Percentiles rank a stretch among this genome's conserved stretches.
Evolutionary conservation across 345 rosid genomes (phyloP).

Genomic region (Syzygium jambos): DNA sequence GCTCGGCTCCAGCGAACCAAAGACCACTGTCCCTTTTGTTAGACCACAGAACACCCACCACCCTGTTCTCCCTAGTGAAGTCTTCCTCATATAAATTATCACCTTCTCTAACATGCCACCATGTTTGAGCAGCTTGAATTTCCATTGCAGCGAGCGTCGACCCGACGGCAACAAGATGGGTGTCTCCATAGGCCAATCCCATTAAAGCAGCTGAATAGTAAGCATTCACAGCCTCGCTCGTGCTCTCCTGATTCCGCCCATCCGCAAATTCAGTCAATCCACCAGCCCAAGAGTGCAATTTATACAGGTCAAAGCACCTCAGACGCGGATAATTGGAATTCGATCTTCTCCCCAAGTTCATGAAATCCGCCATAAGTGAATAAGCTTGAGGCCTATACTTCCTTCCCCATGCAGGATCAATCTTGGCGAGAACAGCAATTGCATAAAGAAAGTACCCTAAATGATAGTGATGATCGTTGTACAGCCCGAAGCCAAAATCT

Average conservation of each 20-base stretch:
- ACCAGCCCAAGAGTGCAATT: slow-evolving; percentile 95
- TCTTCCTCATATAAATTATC: slow-evolving; percentile 45
- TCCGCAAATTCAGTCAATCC: slow-evolving; percentile 82
- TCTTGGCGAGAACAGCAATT: slow-evolving; percentile 78
- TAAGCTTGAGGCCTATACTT: slow-evolving; percentile 77
- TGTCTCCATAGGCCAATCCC: slow-evolving; percentile 91
- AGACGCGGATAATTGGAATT: slow-evolving; percentile 56
- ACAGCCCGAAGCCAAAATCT: slow-evolving; percentile 82
- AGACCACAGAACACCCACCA: slow-evolving; percentile 84
- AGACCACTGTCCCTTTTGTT: slow-evolving; percentile 86
- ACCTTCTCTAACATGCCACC: slow-evolving; percentile 86
- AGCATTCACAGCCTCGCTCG: slow-evolving; percentile 88
- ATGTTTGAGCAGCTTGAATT: slow-evolving; percentile 78
- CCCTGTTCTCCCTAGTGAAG: slow-evolving; percentile 66
- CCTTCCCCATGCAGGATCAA: slow-evolving; percentile 83
- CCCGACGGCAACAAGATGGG: slow-evolving; percentile 56
- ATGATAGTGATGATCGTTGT: slow-evolving; percentile 79
- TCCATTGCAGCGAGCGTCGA: slow-evolving; percentile 65
- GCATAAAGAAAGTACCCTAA: slow-evolving; percentile 85
- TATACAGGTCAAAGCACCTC: slow-evolving; percentile 85
- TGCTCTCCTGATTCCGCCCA: slow-evolving; percentile 88
- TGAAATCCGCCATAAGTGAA: slow-evolving; percentile 69
- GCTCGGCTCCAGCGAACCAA: slow-evolving; percentile 80
- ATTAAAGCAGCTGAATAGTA: slow-evolving; percentile 89
- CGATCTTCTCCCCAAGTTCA: slow-evolving; percentile 51